Evolutionary conservation across 2,329 filamentous ascomycete genomes (phyloP).

Genomic region (Penicillium olsonii): DNA sequence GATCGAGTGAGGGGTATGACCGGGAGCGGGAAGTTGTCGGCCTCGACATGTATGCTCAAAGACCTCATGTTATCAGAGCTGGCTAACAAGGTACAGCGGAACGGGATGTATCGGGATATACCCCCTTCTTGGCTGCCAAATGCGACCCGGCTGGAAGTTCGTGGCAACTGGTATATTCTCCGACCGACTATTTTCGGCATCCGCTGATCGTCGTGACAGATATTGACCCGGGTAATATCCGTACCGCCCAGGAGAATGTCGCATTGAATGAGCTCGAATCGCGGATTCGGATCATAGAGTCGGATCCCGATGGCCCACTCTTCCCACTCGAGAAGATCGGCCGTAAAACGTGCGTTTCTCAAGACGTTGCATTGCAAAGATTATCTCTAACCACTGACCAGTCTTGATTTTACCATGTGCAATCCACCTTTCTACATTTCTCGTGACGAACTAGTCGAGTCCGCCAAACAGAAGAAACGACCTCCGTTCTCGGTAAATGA

Average conservation of each 20-base stretch:
- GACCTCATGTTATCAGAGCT: not conserved
- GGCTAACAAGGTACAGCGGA: slow-evolving; percentile 54
- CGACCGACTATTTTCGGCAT: not conserved
- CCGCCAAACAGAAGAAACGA: slow-evolving; percentile 65
- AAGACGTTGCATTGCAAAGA: not conserved
- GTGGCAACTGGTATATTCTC: slow-evolving; percentile 59
- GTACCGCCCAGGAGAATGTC: slow-evolving; percentile 68
- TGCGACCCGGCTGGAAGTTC: slow-evolving; percentile 71
- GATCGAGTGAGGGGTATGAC: slow-evolving; percentile 54
- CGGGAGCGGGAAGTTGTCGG: slow-evolving; percentile 62
- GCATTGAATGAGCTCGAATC: slow-evolving; percentile 62
- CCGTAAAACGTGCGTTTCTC: slow-evolving; percentile 24
- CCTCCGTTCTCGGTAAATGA: slow-evolving; percentile 68
- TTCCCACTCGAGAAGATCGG: slow-evolving; percentile 60
- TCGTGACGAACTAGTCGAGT: slow-evolving; percentile 64
- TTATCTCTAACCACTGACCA: slow-evolving; percentile 21
- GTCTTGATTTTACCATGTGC: slow-evolving; percentile 82
- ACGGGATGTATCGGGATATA: slow-evolving; percentile 93
- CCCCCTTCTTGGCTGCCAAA: slow-evolving; percentile 72
- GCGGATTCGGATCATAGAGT: slow-evolving; percentile 65
- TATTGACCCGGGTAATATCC: slow-evolving; percentile 70
- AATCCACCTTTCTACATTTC: slow-evolving; percentile 96
- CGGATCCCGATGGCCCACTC: slow-evolving; percentile 54
- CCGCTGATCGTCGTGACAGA: slow-evolving; percentile 50
- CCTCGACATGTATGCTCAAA: slow-evolving; percentile 65